A percentile compares a stretch with the other conserved stretches of the same genome.
Evolutionary conservation across 495 filamentous ascomycete species (phyloP).

Genomic region (Usnea hakonensis): DNA sequence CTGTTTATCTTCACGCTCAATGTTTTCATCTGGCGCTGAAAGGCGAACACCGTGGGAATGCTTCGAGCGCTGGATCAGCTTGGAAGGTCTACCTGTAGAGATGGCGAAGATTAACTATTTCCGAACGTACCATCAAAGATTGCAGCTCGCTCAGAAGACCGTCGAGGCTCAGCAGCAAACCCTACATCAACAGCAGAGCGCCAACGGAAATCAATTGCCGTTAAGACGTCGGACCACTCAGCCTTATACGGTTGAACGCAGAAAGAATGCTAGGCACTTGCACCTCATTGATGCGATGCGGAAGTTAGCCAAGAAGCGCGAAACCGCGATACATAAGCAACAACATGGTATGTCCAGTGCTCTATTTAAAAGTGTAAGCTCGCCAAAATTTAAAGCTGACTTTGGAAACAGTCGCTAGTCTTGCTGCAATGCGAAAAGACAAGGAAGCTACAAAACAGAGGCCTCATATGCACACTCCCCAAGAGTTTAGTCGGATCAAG

Average conservation of each 20-base stretch:
- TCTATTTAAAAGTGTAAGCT: background rate
- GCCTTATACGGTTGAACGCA: slow-evolving; percentile 72
- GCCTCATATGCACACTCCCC: slow-evolving; percentile 58
- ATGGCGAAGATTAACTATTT: slow-evolving; percentile 94
- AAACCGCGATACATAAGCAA: slow-evolving; percentile 76
- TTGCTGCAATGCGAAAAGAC: slow-evolving; percentile 63
- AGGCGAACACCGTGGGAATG: slow-evolving; percentile 97
- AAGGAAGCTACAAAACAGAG: slow-evolving; percentile 60
- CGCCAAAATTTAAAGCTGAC: slow-evolving; percentile 17
- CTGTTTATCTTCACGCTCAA: slow-evolving; percentile 62
- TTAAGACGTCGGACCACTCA: slow-evolving; percentile 61
- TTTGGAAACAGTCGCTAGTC: slow-evolving; percentile 42
- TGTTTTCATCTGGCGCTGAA: slow-evolving; percentile 75
- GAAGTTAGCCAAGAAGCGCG: slow-evolving; percentile 88
- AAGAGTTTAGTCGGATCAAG: slow-evolving; percentile 82
- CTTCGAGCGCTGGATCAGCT: slow-evolving; percentile 87
- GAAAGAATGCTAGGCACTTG: slow-evolving; percentile 75
- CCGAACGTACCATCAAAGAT: slow-evolving; percentile 67
- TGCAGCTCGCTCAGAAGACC: slow-evolving; percentile 70
- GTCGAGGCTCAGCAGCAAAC: slow-evolving; percentile 54
- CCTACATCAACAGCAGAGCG: slow-evolving; percentile 46
- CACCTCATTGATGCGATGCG: slow-evolving; percentile 89
- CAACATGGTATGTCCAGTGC: slow-evolving; percentile 54
- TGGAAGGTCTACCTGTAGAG: slow-evolving; percentile 82
- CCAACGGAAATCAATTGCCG: slow-evolving; percentile 50